Conservation (phyloP, 179 eudicot species). For the Nepenthes alata region DNA sequence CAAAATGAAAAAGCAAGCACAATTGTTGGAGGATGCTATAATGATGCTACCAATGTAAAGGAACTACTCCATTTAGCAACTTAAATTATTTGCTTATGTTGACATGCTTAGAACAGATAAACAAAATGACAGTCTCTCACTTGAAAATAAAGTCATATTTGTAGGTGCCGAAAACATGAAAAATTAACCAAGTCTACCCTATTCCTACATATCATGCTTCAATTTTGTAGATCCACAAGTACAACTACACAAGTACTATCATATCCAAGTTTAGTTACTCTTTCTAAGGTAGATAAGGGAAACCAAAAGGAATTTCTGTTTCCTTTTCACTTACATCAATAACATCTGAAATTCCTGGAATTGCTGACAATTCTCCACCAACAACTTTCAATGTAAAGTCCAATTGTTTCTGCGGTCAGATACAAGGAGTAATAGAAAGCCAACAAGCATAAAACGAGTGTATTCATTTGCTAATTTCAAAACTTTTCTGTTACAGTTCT, state of each 20-base stretch:
- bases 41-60: too few species aligned
- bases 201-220: too few species aligned
- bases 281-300: background rate
- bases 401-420: slow-evolving; percentile 55
- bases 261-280: background rate
- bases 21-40: too few species aligned
- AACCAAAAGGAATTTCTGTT: background rate
- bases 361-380: slow-evolving; percentile 66
- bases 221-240: too few species aligned
- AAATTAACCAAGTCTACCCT: too few species aligned
- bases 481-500: too few species aligned
- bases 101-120: background rate
- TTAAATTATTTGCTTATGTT: background rate
- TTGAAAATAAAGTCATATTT: background rate
- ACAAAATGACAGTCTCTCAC: background rate
- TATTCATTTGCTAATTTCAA: too few species aligned
- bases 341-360: slow-evolving; percentile 83
- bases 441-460: too few species aligned
- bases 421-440: background rate
- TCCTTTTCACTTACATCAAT: slow-evolving; percentile 50
- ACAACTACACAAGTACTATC: too few species aligned
- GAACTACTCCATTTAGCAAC: too few species aligned
- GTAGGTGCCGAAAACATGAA: background rate
- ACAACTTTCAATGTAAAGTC: slow-evolving; percentile 72
- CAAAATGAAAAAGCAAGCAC: too few species aligned